Conservation (phyloP, 192 early-diverging fungal genomes). For the Podila epicladia region DNA sequence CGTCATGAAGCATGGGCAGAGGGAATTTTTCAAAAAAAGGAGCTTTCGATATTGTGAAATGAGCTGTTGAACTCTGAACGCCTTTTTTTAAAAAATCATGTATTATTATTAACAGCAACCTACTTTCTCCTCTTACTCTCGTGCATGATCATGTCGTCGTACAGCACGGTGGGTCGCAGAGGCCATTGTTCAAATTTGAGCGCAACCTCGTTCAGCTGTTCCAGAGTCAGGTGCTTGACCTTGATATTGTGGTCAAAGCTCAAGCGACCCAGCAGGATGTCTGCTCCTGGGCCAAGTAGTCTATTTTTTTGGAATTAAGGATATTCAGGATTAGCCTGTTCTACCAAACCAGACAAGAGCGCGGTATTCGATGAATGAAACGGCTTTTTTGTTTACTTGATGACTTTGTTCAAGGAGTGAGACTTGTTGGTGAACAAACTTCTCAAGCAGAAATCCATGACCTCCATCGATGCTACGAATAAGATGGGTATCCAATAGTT, state of each 20-base stretch:
- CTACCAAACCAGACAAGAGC: too few relatives aligned
- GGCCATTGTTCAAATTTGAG: slow-evolving; percentile 66
- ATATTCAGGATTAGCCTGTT: neutral
- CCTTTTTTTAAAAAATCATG: too few relatives aligned
- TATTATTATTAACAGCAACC: too few relatives aligned
- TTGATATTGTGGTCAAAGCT: slow-evolving; percentile 53
- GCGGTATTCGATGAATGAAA: neutral
- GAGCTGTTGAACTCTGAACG: too few relatives aligned
- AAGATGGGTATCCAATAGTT: too few relatives aligned
- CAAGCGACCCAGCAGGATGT: slow-evolving; percentile 56
- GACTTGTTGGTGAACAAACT: slow-evolving; percentile 48
- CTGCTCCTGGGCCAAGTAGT: slow-evolving; percentile 62
- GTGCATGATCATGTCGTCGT: slow-evolving; percentile 55
- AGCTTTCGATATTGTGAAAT: too few relatives aligned
- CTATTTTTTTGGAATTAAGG: slow-evolving; percentile 11
- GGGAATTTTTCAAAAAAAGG: too few relatives aligned
- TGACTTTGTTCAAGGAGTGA: slow-evolving; percentile 26
- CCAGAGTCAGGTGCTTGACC: slow-evolving; percentile 53
- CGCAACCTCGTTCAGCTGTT: slow-evolving; percentile 60
- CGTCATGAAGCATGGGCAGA: too few relatives aligned
- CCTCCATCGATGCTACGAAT: slow-evolving; percentile 23
- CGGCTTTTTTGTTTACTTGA: slow-evolving; percentile 19
- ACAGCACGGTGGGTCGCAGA: slow-evolving; percentile 54
- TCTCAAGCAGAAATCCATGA: slow-evolving; percentile 33
- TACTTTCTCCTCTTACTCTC: slow-evolving; percentile 30